Base-by-base conservation (phyloP, 768 basidiomycete species). In the Lactarius psammicola region DNA sequence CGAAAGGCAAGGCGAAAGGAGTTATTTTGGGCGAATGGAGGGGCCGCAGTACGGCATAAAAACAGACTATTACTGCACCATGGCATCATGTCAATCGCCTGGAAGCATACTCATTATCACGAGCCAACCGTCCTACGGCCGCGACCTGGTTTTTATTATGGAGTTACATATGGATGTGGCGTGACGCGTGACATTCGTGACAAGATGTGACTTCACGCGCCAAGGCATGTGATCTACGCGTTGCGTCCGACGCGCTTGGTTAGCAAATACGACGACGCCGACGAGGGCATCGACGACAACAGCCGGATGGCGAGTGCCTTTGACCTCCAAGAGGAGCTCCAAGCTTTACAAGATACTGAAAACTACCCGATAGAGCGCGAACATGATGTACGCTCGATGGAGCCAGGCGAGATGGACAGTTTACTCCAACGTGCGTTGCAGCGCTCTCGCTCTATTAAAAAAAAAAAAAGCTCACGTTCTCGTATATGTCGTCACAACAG, bases 281-380 rank as follows among this genome's bases (percentile, higher is more conserved):
- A 2, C 18, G 4, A 38, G 20, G 56, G 26, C 13, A 10, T 9
- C 28, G 20, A 56, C 44, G 26, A 49, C 60, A 9, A 26, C 56
- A 26, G 56, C 38, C 44, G 26, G 20, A 76, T 75, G 75, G 66
- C 68, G 59, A 69, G 64, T 56, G 33, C 56, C 10, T 94, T 94
- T 74, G 89, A 92, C 72, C 83, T 94, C 30, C 89, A 89, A 76
- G 90, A 93, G 66, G 88, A 92, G 75, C 77, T 91, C 0, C 83
- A 88, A 68, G 79, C 84, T 33, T n/a, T 92, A 8, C 84, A 85
- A 63, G 86, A 91, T 67, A 58, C 80, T 1, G 78, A 81, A 1
- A 79, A 77, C 46, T 94, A 93, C 71, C 77, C 82, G n/a, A 87
- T 94, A 62, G 79, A 81, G 8, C 76, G 87, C 66, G 90, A 92